phyloP scores from a whole-genome alignment of 2,329 filamentous ascomycete species.

The Cytospora mali region DNA sequence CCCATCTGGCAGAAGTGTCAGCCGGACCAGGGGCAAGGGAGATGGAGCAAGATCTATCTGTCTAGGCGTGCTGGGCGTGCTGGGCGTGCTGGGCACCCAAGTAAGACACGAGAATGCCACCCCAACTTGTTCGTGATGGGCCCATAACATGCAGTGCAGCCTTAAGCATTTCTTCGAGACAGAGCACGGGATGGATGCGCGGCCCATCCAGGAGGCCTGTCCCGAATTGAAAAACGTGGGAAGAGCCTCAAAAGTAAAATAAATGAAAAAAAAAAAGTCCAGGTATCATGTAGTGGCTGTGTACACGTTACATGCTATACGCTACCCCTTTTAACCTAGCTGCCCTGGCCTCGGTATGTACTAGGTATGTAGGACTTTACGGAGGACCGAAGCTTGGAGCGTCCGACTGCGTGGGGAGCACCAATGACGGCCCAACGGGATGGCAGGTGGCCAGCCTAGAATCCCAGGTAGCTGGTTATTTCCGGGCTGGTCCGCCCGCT shows the following conservation, averaged over 20 bases:
- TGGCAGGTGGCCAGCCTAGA: background rate
- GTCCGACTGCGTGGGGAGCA: background rate
- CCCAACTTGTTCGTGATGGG: background rate
- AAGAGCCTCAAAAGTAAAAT: slow-evolving; percentile 29
- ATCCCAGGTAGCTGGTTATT: background rate
- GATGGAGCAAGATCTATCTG: slow-evolving; percentile 15
- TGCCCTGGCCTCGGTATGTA: no score
- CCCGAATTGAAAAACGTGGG: slow-evolving; percentile 20
- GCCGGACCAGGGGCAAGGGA: slow-evolving; percentile 16
- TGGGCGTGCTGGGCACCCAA: no score
- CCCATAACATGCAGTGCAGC: background rate
- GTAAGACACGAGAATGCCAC: slow-evolving; percentile 2
- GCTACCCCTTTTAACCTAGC: no score
- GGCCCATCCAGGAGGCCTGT: slow-evolving; percentile 26
- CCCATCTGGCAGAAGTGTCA: slow-evolving; percentile 15
- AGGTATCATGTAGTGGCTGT: no score
- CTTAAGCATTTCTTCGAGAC: background rate
- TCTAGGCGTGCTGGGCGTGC: no score
- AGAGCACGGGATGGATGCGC: slow-evolving; percentile 19
- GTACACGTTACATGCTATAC: background rate
- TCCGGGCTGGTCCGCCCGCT: background rate
- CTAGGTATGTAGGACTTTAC: no score
- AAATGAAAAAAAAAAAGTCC: no score
- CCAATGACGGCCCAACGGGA: background rate
- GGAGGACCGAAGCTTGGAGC: background rate